These are phyloP conservation scores for Viola odorata DNA, from an alignment of 345 rosid species.

Conservation along the genomic window DNA sequence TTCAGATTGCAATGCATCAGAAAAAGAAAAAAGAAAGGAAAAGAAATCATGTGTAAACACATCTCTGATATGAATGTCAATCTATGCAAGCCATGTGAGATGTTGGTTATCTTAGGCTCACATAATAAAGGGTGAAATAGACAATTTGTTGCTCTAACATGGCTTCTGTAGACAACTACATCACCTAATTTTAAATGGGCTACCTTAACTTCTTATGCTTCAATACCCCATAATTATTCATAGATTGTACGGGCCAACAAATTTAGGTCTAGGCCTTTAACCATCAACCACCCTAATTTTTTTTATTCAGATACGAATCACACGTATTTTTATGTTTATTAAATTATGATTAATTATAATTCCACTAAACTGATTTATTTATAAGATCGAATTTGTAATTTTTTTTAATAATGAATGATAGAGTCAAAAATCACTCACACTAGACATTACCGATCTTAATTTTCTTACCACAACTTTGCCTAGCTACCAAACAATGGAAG, in stretches of 20 bases:
- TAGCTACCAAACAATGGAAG: too few species aligned
- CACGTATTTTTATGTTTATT: too few species aligned
- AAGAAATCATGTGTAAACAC: constrained; percentile 6
- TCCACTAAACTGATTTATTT: too few species aligned
- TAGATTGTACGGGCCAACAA: constrained; percentile 22
- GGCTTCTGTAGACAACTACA: constrained; percentile 30
- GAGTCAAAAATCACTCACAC: too few species aligned
- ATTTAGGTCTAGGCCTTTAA: constrained; percentile 16
- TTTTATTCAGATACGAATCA: neutral
- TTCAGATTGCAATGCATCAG: neutral
- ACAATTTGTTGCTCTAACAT: constrained; percentile 20
- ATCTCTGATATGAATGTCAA: constrained; percentile 28
- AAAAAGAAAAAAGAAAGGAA: neutral
- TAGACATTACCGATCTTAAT: too few species aligned
- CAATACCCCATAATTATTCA: constrained; percentile 15
- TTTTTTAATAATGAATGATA: too few species aligned
- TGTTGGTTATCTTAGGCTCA: constrained; percentile 28
- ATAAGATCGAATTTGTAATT: too few species aligned
- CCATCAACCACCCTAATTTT: too few species aligned
- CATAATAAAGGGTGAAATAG: constrained; percentile 32
- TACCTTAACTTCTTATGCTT: constrained; percentile 7
- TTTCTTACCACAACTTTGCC: too few species aligned
- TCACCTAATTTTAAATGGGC: too few species aligned
- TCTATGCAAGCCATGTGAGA: constrained; percentile 32
- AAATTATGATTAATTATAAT: too few species aligned